These are phyloP conservation scores for Daldinia childiae DNA, from an alignment of 495 filamentous ascomycete species.

Conservation along the genomic window DNA sequence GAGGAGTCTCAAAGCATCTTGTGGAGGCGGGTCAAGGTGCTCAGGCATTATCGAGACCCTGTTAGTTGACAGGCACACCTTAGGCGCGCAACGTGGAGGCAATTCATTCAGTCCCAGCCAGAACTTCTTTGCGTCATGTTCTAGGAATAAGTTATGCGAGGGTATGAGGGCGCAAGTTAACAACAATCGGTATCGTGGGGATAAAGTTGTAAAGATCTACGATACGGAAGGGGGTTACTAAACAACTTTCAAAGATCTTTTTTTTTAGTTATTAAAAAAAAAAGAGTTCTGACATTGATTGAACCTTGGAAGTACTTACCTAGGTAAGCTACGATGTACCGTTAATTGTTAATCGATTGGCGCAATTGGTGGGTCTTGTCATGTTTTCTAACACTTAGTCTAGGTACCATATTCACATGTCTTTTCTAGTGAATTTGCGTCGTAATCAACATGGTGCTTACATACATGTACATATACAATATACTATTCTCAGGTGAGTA, in stretches of 20 bases:
- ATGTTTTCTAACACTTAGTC: neutral
- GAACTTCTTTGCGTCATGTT: conserved; percentile 27
- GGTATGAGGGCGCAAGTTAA: neutral
- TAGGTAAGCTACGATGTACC: neutral
- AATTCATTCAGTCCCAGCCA: conserved; percentile 29
- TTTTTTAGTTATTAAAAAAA: neutral
- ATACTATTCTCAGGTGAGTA: too few species aligned
- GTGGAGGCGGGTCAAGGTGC: conserved; percentile 49
- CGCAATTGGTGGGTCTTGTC: neutral
- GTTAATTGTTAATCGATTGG: neutral
- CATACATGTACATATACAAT: too few species aligned
- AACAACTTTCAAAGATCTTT: conserved; percentile 3
- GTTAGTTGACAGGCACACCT: conserved; percentile 23
- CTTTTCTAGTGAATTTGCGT: neutral
- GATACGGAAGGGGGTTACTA: neutral
- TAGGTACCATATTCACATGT: neutral
- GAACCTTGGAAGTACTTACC: neutral
- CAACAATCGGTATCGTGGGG: neutral
- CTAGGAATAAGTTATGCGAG: neutral
- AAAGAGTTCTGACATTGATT: neutral
- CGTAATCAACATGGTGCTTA: neutral
- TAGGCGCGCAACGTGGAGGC: conserved; percentile 30
- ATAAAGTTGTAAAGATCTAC: conserved; percentile 4
- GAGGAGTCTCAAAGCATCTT: conserved; percentile 59
- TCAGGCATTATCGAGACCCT: conserved; percentile 52